phyloP scores from a whole-genome alignment of 2,329 filamentous ascomycete species.

The Ilyonectria robusta region DNA sequence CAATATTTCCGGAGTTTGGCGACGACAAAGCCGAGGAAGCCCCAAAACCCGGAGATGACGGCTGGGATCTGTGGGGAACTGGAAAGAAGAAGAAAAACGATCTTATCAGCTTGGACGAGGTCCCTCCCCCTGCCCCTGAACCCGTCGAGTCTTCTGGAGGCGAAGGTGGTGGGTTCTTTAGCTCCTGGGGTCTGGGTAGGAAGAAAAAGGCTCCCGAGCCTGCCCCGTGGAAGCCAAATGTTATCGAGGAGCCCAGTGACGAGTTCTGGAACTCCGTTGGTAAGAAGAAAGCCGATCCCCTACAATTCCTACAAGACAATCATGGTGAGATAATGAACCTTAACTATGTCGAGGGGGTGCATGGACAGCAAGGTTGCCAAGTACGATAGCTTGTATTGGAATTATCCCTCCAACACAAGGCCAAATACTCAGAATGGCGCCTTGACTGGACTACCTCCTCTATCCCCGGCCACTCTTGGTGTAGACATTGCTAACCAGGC shows the following conservation, averaged over 20 bases:
- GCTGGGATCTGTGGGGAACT: conserved; percentile 49
- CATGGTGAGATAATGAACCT: conserved; percentile 63
- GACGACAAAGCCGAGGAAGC: conserved; percentile 33
- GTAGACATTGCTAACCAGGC: conserved; percentile 59
- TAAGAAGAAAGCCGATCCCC: conserved; percentile 61
- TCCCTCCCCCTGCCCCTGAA: conserved; percentile 48
- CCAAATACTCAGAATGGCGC: conserved; percentile 57
- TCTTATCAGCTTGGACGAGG: conserved; percentile 54
- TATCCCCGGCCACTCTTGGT: conserved; percentile 63
- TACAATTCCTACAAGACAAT: conserved; percentile 63
- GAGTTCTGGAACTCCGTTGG: conserved; percentile 54
- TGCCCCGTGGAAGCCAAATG: conserved; percentile 56
- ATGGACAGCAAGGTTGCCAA: conserved; percentile 60
- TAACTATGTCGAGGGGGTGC: conserved; percentile 60
- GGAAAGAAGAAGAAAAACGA: conserved; percentile 62
- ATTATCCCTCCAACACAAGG: conserved; percentile 58
- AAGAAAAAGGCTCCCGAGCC: conserved; percentile 53
- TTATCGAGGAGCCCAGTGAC: conserved; percentile 61
- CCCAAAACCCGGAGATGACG: conserved; percentile 37
- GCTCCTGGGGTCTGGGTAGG: conserved; percentile 69
- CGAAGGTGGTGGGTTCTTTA: conserved; percentile 70
- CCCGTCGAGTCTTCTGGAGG: conserved; percentile 53
- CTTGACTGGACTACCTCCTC: conserved; percentile 61
- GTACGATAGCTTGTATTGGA: conserved; percentile 60
- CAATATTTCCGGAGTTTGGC: conserved; percentile 33